Evolutionary conservation across 352 stramenopile genomes (phyloP).

Genomic region (Pseudoperonospora humuli): DNA sequence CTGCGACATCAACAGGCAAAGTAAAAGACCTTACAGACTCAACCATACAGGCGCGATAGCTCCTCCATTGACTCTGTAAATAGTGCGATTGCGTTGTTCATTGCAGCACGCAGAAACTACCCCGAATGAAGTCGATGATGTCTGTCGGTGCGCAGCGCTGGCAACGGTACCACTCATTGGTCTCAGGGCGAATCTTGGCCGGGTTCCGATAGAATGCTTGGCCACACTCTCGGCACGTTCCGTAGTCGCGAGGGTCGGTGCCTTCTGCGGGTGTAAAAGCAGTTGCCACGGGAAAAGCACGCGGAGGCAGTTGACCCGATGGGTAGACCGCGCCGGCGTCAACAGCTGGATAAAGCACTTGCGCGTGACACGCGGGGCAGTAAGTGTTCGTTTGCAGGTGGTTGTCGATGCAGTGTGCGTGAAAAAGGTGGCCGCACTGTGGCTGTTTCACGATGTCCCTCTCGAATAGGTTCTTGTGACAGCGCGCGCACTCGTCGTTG

Average conservation of each 20-base stretch:
- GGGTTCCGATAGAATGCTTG: slow-evolving; percentile 59
- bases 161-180: slow-evolving; percentile 65
- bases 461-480: slow-evolving; percentile 23
- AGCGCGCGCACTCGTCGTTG: slow-evolving; percentile 31
- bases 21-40: neutral
- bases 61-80: neutral
- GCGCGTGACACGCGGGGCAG: slow-evolving; percentile 50
- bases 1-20: too few species aligned
- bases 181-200: slow-evolving; percentile 42
- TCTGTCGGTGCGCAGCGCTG: slow-evolving; percentile 43
- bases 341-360: slow-evolving; percentile 51
- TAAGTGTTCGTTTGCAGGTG: slow-evolving; percentile 35
- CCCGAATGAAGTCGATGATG: slow-evolving; percentile 40
- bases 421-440: slow-evolving; percentile 54
- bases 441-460: slow-evolving; percentile 44
- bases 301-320: slow-evolving; percentile 8
- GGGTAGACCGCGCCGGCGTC: slow-evolving; percentile 13
- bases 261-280: slow-evolving; percentile 27
- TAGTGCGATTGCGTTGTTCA: slow-evolving; percentile 9
- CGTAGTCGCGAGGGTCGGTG: slow-evolving; percentile 34
- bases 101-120: slow-evolving; percentile 45
- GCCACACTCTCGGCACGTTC: slow-evolving; percentile 48
- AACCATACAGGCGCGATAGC: neutral
- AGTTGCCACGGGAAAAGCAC: slow-evolving; percentile 20
- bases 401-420: slow-evolving; percentile 47